Percentiles rank a stretch among this genome's conserved stretches.
phyloP scores from a whole-genome alignment of 2,329 filamentous ascomycete genomes.

The Beauveria brongniartii region DNA sequence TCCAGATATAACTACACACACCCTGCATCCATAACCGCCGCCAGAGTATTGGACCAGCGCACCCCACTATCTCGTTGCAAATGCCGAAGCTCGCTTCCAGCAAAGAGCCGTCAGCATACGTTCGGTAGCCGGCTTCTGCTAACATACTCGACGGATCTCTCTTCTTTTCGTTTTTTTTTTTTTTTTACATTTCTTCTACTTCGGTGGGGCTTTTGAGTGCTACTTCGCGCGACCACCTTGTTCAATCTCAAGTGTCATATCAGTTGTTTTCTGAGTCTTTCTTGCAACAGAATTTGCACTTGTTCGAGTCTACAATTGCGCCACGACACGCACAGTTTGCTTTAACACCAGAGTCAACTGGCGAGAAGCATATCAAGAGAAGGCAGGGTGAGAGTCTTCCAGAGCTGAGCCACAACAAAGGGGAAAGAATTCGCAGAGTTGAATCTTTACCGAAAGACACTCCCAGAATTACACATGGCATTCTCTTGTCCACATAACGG shows the following conservation, averaged over 20 bases:
- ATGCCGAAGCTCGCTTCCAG: slow-evolving; percentile 3
- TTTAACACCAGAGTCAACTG: no score
- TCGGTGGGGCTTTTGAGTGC: not conserved
- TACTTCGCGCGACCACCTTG: not conserved
- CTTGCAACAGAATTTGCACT: not conserved
- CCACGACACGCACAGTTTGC: not conserved
- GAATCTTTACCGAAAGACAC: no score
- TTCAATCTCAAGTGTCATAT: not conserved
- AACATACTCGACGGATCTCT: not conserved
- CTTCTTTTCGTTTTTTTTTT: not conserved
- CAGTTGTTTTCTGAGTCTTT: not conserved
- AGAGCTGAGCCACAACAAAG: no score
- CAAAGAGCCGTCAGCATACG: not conserved
- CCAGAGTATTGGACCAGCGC: not conserved
- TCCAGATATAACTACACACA: not conserved
- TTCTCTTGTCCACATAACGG: no score
- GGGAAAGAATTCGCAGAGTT: no score
- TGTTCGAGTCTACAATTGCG: not conserved
- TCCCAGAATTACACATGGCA: no score
- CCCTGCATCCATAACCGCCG: not conserved
- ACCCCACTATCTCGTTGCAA: not conserved
- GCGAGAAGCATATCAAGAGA: no score
- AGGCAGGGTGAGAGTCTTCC: no score
- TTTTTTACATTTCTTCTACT: not conserved
- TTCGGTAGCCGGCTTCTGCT: not conserved